Conservation (phyloP, 306 rosid species). For the Quercus dentata region DNA sequence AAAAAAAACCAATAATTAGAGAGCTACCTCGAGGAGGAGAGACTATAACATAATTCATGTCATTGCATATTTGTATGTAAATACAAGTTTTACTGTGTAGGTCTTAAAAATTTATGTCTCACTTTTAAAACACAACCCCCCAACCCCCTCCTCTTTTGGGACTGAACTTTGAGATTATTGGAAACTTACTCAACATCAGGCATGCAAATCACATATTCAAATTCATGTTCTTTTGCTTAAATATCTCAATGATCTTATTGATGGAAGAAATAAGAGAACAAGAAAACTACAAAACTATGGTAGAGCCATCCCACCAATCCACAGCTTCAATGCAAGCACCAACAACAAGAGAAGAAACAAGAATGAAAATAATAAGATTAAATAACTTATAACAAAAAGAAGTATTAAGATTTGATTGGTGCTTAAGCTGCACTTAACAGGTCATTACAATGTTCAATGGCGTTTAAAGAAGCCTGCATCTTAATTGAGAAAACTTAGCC, state of each 20-base stretch:
- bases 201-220: slow-evolving; percentile 11
- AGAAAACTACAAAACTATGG: slow-evolving; percentile 23
- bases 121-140: neutral
- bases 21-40: neutral
- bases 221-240: neutral
- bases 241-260: neutral
- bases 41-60: slow-evolving; percentile 13
- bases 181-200: neutral
- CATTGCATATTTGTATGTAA: neutral
- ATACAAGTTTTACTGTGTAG: too few species aligned
- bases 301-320: slow-evolving; percentile 43
- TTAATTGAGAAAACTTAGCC: too few species aligned
- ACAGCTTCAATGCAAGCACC: slow-evolving; percentile 37
- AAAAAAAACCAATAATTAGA: neutral
- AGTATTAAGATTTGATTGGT: neutral
- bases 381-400: neutral
- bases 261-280: neutral
- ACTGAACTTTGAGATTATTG: neutral
- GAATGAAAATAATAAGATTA: slow-evolving; percentile 26
- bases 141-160: neutral
- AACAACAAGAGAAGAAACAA: slow-evolving; percentile 20
- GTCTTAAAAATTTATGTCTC: too few species aligned
- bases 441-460: too few species aligned
- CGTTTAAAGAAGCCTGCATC: too few species aligned
- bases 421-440: too few species aligned